Conservation (phyloP, 805 yeast species). For the Debaryomyces maramus region DNA sequence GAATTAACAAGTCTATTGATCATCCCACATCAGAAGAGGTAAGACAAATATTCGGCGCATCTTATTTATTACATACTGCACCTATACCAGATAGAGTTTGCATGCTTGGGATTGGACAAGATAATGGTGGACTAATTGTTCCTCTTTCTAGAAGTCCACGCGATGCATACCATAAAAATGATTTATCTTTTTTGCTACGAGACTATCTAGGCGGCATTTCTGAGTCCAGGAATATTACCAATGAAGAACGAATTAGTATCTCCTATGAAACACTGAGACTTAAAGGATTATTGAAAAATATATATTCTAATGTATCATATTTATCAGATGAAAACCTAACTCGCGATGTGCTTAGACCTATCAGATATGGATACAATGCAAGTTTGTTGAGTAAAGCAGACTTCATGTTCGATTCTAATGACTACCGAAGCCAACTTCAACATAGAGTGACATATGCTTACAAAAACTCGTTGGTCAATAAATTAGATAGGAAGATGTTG, state of each 20-base stretch:
- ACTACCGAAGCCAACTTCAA: no score
- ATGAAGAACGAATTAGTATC: background rate
- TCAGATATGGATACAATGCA: background rate
- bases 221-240: no score
- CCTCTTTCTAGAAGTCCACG: no score
- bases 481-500: no score
- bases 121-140: slow-evolving; percentile 21
- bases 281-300: background rate
- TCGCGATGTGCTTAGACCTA: slow-evolving; percentile 4
- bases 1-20: slow-evolving; percentile 21
- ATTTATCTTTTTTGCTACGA: background rate
- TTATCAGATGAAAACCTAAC: slow-evolving; percentile 2
- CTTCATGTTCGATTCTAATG: no score
- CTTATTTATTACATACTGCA: slow-evolving; percentile 28
- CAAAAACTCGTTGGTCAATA: no score
- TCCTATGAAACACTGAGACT: background rate
- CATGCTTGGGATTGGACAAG: slow-evolving; percentile 26
- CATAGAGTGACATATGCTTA: no score
- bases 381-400: no score
- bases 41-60: slow-evolving; percentile 31
- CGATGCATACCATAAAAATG: no score
- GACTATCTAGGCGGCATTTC: background rate
- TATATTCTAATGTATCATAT: background rate
- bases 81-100: slow-evolving; percentile 30
- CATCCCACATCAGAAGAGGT: slow-evolving; percentile 26